Evolutionary conservation across 2,329 filamentous ascomycete species (phyloP).

Genomic region (Karstenula rhodostoma): DNA sequence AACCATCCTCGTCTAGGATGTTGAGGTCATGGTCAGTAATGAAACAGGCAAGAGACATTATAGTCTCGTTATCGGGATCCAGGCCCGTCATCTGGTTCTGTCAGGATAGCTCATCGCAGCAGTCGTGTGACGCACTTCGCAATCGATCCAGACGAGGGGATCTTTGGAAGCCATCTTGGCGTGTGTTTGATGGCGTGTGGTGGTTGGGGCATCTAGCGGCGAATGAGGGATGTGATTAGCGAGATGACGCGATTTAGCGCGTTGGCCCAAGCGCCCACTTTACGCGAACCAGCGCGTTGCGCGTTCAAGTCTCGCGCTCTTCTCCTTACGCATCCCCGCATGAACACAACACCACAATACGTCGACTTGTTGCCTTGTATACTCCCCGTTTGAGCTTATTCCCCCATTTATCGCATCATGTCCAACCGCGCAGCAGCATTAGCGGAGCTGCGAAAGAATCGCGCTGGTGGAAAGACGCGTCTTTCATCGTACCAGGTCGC

Average conservation of each 20-base stretch:
- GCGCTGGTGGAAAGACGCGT: slow-evolving; percentile 88
- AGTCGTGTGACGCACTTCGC: slow-evolving; percentile 59
- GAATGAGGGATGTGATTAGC: slow-evolving; percentile 9
- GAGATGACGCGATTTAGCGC: slow-evolving; percentile 8
- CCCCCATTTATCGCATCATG: slow-evolving; percentile 36
- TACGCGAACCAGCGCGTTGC: slow-evolving; percentile 19
- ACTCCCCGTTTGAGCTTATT: slow-evolving; percentile 21
- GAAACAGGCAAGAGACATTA: slow-evolving; percentile 92
- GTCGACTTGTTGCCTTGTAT: slow-evolving; percentile 21
- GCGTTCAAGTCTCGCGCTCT: slow-evolving; percentile 25
- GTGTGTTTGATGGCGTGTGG: slow-evolving; percentile 7
- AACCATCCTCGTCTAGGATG: slow-evolving; percentile 77
- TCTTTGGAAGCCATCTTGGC: slow-evolving; percentile 60
- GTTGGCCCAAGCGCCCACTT: slow-evolving; percentile 23
- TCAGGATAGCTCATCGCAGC: slow-evolving; percentile 19
- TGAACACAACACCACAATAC: slow-evolving; percentile 21
- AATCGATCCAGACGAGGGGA: slow-evolving; percentile 88
- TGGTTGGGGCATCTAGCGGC: slow-evolving; percentile 13
- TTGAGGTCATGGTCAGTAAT: slow-evolving; percentile 84
- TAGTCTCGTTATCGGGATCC: slow-evolving; percentile 78
- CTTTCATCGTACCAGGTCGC: slow-evolving; percentile 87
- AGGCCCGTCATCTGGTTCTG: slow-evolving; percentile 86
- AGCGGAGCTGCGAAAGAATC: slow-evolving; percentile 83
- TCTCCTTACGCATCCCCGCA: slow-evolving; percentile 33
- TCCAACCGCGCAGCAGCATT: slow-evolving; percentile 49